These are phyloP conservation scores for Torulaspora delbrueckii DNA, from an alignment of 805 yeast species.

Conservation along the genomic window DNA sequence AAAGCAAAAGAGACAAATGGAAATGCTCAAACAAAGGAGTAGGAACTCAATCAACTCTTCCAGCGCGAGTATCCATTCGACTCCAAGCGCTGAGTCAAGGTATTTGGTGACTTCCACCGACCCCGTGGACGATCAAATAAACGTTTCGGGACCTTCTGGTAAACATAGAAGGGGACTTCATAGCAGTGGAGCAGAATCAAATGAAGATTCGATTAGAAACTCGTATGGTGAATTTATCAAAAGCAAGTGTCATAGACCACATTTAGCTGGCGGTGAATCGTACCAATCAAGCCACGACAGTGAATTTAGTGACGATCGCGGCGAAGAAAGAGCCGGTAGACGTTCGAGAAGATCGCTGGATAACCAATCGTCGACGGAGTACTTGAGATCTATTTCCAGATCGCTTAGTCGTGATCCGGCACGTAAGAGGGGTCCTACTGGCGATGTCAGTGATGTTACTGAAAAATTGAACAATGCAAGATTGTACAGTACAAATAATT, in stretches of 20 bases:
- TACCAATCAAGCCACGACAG: slow-evolving; percentile 55
- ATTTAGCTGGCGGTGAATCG: slow-evolving; percentile 73
- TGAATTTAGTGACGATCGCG: slow-evolving; percentile 17
- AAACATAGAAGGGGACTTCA: background rate
- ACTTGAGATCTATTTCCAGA: slow-evolving; percentile 47
- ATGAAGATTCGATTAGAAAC: slow-evolving; percentile 23
- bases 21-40: slow-evolving; percentile 7
- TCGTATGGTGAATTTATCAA: slow-evolving; percentile 31
- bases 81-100: slow-evolving; percentile 13
- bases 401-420: slow-evolving; percentile 29
- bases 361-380: slow-evolving; percentile 38
- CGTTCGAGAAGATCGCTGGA: slow-evolving; percentile 23
- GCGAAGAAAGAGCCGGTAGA: slow-evolving; percentile 23
- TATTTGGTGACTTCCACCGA: slow-evolving; percentile 30
- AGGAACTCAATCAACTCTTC: slow-evolving; percentile 6
- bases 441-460: slow-evolving; percentile 7
- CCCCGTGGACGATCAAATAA: slow-evolving; percentile 22
- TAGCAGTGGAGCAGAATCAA: background rate
- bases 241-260: slow-evolving; percentile 43
- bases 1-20: slow-evolving; percentile 16
- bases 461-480: slow-evolving; percentile 15
- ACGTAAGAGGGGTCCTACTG: slow-evolving; percentile 3
- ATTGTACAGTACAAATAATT: slow-evolving; percentile 27
- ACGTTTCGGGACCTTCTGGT: slow-evolving; percentile 8
- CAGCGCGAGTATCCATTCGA: slow-evolving; percentile 11